Percentiles rank a stretch among this genome's conserved stretches.
Conservation (phyloP, 2,329 filamentous ascomycete genomes). For the Diaporthe sp. region DNA sequence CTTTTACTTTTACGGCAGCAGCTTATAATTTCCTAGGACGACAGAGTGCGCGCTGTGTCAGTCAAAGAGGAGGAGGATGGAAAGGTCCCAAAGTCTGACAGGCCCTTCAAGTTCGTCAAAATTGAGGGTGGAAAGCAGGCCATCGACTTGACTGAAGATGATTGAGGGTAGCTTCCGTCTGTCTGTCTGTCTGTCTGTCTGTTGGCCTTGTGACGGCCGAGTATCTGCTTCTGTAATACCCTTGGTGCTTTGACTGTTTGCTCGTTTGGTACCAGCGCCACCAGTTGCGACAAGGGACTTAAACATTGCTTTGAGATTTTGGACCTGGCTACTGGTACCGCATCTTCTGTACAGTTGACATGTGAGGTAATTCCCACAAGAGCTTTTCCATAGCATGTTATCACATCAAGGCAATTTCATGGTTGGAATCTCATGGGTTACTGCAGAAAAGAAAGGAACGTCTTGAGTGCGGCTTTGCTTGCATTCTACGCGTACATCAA, state of each 20-base stretch:
- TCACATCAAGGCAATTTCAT: no score
- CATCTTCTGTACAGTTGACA: no score
- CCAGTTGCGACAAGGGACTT: not conserved
- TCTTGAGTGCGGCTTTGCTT: not conserved
- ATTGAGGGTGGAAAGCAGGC: conserved; percentile 29
- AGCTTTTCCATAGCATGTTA: no score
- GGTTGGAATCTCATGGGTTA: no score
- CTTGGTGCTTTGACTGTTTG: not conserved
- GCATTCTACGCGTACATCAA: not conserved
- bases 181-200: not conserved
- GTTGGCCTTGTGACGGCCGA: not conserved
- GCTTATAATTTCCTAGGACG: conserved; percentile 36
- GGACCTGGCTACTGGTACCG: no score
- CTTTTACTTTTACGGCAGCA: no score
- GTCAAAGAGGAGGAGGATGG: conserved; percentile 47
- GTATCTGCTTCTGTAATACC: not conserved
- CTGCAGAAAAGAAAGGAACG: not conserved
- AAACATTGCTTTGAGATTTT: not conserved
- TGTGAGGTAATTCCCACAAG: no score
- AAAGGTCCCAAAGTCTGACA: conserved; percentile 25
- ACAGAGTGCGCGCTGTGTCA: conserved; percentile 25
- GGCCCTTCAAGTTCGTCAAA: conserved; percentile 35
- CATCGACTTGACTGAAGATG: conserved; percentile 39
- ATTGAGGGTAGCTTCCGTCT: not conserved
- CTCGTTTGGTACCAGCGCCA: not conserved